phyloP scores from a whole-genome alignment of 2,329 filamentous ascomycete species.

The Sarocladiaceae sp. region DNA sequence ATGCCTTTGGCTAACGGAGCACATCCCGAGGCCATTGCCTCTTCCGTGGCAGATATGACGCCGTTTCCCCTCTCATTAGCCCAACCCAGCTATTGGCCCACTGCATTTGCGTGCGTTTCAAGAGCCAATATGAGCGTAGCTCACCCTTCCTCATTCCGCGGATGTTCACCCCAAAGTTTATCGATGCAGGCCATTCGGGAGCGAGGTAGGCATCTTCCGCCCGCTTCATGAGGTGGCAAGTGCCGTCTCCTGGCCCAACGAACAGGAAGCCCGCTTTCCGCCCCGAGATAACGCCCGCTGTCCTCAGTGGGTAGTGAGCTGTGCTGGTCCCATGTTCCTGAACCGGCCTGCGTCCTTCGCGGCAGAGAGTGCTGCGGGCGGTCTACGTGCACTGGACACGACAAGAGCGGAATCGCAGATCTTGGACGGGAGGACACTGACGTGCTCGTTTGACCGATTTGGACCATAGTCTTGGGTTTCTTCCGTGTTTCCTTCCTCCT shows the following conservation, averaged over 20 bases:
- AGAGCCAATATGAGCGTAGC: not conserved
- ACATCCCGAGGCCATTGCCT: not conserved
- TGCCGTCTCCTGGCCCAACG: not conserved
- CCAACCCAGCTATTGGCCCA: not conserved
- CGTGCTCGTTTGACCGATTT: not conserved
- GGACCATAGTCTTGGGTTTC: not conserved
- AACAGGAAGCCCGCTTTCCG: conserved; percentile 6
- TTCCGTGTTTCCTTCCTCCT: not conserved
- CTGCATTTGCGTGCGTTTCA: not conserved
- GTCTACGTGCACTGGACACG: not conserved
- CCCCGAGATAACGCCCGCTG: conserved; percentile 7
- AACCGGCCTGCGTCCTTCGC: not conserved
- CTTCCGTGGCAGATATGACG: not conserved
- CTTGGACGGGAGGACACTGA: not conserved
- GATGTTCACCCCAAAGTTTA: conserved; percentile 6
- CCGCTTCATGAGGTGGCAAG: conserved; percentile 4
- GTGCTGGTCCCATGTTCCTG: not conserved
- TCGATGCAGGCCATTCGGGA: not conserved
- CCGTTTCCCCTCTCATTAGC: not conserved
- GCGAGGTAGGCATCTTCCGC: not conserved
- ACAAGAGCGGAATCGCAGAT: not conserved
- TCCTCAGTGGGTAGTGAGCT: not conserved
- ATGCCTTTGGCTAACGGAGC: not conserved
- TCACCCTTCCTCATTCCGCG: not conserved
- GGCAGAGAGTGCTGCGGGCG: not conserved